Conservation (phyloP, 768 basidiomycete species). For the Asterophora lycoperdoides region DNA sequence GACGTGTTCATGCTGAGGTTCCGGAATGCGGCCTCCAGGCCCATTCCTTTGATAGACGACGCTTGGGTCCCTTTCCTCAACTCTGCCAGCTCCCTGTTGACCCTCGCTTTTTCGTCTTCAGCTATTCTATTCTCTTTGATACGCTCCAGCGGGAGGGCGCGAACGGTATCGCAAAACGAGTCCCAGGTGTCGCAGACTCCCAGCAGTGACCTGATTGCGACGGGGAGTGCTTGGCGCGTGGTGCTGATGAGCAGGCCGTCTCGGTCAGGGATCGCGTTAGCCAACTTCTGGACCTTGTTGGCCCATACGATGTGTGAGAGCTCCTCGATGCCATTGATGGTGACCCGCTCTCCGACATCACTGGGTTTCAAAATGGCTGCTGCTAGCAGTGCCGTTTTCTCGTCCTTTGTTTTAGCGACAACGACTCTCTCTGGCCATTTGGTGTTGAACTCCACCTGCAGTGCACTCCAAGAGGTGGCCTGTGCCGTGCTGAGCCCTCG, state of each 20-base stretch:
- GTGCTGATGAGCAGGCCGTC: conserved; percentile 14
- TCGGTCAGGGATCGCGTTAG: conserved; percentile 12
- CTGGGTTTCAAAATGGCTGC: conserved; percentile 8
- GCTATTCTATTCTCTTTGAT: background rate
- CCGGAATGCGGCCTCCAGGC: background rate
- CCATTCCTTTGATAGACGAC: no score
- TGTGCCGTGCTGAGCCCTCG: background rate
- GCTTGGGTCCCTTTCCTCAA: background rate
- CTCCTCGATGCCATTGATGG: conserved; percentile 16
- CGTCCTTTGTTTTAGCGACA: background rate
- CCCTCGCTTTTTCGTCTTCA: conserved; percentile 3
- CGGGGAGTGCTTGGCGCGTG: conserved; percentile 9
- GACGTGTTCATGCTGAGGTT: background rate
- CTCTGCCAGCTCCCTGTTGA: background rate
- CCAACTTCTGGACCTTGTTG: conserved; percentile 15
- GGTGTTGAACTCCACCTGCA: conserved; percentile 11
- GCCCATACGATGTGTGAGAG: conserved; percentile 22
- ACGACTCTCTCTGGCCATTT: conserved; percentile 15
- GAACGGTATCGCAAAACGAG: conserved; percentile 11
- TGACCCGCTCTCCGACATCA: conserved; percentile 15
- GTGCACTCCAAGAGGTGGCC: conserved; percentile 10
- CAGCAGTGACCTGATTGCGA: background rate
- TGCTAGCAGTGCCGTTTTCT: conserved; percentile 4
- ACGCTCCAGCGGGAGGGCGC: background rate
- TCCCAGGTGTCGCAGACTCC: conserved; percentile 13